Conservation (phyloP, 306 rosid species). For the Begonia masoniana region DNA sequence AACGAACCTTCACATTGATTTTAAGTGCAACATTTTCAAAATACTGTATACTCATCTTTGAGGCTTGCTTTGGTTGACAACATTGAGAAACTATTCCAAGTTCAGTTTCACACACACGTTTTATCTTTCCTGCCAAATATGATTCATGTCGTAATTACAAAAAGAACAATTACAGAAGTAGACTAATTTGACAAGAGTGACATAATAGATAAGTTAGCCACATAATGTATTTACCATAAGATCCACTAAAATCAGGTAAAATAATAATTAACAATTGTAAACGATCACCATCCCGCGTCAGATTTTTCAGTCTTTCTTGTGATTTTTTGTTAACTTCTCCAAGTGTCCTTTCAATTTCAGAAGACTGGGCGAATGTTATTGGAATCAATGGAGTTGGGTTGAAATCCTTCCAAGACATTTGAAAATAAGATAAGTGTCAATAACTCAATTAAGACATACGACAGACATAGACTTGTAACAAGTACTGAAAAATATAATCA, state of each 20-base stretch:
- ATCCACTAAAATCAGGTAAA: constrained; percentile 50
- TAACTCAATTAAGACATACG: no score
- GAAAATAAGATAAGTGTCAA: neutral
- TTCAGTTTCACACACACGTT: constrained; percentile 69
- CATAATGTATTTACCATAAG: constrained; percentile 40
- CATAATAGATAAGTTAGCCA: neutral
- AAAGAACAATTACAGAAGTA: neutral
- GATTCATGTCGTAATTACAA: neutral
- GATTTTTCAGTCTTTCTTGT: neutral
- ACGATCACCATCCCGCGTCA: constrained; percentile 2
- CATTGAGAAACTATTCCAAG: constrained; percentile 82
- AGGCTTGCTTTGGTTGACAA: constrained; percentile 32
- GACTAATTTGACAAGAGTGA: neutral
- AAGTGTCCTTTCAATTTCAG: constrained; percentile 29
- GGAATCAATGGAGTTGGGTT: constrained; percentile 25
- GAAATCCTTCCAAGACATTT: constrained; percentile 23
- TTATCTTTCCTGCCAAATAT: constrained; percentile 36
- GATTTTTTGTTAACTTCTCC: constrained; percentile 18
- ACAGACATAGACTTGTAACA: neutral
- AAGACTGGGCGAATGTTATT: neutral
- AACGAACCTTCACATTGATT: constrained; percentile 68
- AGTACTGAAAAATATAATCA: neutral
- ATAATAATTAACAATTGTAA: constrained; percentile 52
- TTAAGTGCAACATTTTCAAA: constrained; percentile 69
- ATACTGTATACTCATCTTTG: constrained; percentile 26